These are phyloP conservation scores for Suillus tomentosus DNA, from an alignment of 768 basidiomycete species.

Conservation along the genomic window DNA sequence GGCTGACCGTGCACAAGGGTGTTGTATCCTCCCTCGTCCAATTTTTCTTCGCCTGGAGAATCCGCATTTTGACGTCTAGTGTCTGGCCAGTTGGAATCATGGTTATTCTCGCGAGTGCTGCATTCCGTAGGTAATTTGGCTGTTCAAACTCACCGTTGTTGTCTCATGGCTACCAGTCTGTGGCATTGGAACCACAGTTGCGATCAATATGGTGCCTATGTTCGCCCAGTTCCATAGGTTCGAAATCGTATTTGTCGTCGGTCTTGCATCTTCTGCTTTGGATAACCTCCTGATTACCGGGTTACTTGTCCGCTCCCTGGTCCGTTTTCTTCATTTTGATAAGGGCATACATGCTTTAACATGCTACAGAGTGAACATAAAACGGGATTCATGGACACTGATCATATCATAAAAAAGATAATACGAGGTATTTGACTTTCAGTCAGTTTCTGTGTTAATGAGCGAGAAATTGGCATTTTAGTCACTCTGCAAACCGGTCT, in stretches of 20 bases:
- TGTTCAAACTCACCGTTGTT: constrained; percentile 8
- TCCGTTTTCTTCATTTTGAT: constrained; percentile 23
- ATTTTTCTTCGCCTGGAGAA: constrained; percentile 33
- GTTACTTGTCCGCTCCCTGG: constrained; percentile 44
- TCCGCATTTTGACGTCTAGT: constrained; percentile 22
- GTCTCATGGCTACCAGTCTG: constrained; percentile 22
- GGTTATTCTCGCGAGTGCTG: constrained; percentile 19
- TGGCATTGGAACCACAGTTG: constrained; percentile 35
- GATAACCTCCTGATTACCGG: constrained; percentile 51
- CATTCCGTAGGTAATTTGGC: constrained; percentile 18
- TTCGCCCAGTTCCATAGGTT: constrained; percentile 35
- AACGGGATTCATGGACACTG: constrained; percentile 40
- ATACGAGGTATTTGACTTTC: constrained; percentile 28
- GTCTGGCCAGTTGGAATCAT: constrained; percentile 17
- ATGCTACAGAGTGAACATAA: constrained; percentile 34
- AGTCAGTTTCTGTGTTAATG: background rate
- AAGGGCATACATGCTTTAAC: constrained; percentile 1
- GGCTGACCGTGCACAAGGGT: constrained; percentile 20
- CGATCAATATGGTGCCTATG: constrained; percentile 27
- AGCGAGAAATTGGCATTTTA: constrained; percentile 16
- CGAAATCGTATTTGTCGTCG: constrained; percentile 35
- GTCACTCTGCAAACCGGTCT: constrained; percentile 44
- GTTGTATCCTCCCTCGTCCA: constrained; percentile 29
- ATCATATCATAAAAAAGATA: constrained; percentile 39
- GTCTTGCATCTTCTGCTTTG: constrained; percentile 47